Evolutionary conservation across 768 basidiomycete species (phyloP), one percentile per base, ranked within the genome.

Genomic region (Lactifluus subvellereus): DNA sequence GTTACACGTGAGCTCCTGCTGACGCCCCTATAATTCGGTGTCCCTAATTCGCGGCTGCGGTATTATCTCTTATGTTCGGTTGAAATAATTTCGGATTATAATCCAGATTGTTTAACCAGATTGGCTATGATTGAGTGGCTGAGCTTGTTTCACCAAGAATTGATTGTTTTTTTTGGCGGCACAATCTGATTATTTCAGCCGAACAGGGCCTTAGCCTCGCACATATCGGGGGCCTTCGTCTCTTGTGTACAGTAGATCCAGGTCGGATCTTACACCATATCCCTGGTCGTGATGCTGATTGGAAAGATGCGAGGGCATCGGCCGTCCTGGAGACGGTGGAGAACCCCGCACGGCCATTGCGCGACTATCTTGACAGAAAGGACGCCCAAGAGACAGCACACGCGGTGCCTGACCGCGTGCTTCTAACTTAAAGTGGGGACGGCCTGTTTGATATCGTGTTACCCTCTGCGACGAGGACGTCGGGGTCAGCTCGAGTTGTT

Each of bases 1-100:
- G 69, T 70, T 7, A 79, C 77, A 0, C 68, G 77, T 22, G 89
- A 93, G 72, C 77, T 89, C 27, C 74, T 88, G 10, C 73, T 93
- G 54, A 90, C 85, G 32, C 91, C 90, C 0, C 72, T 89, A 7
- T 89, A 91, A 71, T 89, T 88, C 65, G 84, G 86, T 18, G 83
- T 91, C 16, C 91, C 91, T 8, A 93, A 92, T 69, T 93, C 91
- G 20, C 84, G 90, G 22, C 74, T 89, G 63, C 81, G 90, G 30
- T 92, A 92, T 70, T 92, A 93, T 67, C 77, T 89, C 20, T 80
- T n/a, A n/a, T 22, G 1, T 22, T 22, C 22, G 22, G 22, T 22
- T 22, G 22, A 22, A 22, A 22, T 22, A 22, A 22, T 22, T 22
- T 22, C 22, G 22, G 22, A 22, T 22, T 22, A 22, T 22, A 22